A percentile compares a stretch with the other conserved stretches of the same genome.
These are phyloP conservation scores for Bryoerythrophyllum caledonicum DNA, from an alignment of 225 moss, liverwort and hornwort species.

Conservation along the genomic window DNA sequence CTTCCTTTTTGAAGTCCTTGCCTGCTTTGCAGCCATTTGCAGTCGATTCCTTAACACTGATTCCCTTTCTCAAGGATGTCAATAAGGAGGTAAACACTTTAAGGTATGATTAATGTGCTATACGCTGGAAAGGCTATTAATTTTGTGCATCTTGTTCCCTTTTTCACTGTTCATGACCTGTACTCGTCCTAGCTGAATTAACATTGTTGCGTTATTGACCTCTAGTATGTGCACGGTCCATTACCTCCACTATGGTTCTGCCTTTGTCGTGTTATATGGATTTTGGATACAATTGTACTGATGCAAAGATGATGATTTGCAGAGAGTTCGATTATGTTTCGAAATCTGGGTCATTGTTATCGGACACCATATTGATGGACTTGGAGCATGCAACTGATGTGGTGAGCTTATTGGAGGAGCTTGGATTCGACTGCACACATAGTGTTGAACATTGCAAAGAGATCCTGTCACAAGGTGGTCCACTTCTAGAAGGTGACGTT, in stretches of 20 bases:
- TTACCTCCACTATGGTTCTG: not conserved
- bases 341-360: constrained; percentile 42
- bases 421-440: constrained; percentile 84
- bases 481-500: constrained; percentile 65
- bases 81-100: constrained; percentile 70
- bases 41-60: constrained; percentile 67
- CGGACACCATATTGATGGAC: constrained; percentile 61
- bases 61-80: constrained; percentile 67
- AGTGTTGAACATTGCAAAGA: constrained; percentile 90
- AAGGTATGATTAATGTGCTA: constrained; percentile 50
- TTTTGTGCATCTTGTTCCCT: not conserved
- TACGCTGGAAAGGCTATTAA: not conserved
- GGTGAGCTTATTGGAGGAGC: constrained; percentile 80
- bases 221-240: not conserved
- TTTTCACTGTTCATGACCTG: constrained; percentile 4
- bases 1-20: constrained; percentile 66
- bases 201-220: constrained; percentile 12
- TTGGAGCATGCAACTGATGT: constrained; percentile 71
- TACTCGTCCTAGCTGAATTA: not conserved
- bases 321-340: constrained; percentile 66
- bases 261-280: constrained; percentile 8
- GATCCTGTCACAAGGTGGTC: constrained; percentile 66
- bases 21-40: constrained; percentile 61
- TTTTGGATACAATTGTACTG: constrained; percentile 14
- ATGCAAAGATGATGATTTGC: constrained; percentile 11